Conservation (phyloP, 2,329 filamentous ascomycete genomes). For the Bisporella sp. region DNA sequence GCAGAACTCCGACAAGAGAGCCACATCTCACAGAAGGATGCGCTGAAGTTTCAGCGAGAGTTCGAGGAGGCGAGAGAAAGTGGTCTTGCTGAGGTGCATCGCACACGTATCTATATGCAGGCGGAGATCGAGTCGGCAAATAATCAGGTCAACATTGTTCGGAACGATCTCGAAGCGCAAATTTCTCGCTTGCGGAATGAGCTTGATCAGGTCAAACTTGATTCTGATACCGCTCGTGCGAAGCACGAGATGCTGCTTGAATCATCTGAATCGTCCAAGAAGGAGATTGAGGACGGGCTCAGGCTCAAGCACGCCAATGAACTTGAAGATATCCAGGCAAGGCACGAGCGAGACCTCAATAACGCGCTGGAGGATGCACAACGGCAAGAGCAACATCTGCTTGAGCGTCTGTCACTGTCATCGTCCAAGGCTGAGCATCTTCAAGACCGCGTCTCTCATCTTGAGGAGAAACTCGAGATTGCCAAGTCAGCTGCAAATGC, state of each 20-base stretch:
- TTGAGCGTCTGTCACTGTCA: constrained; percentile 74
- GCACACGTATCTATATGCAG: constrained; percentile 71
- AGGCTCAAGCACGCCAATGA: constrained; percentile 56
- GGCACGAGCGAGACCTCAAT: constrained; percentile 66
- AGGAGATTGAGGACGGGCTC: constrained; percentile 44
- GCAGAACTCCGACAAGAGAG: constrained; percentile 59
- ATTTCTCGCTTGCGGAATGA: constrained; percentile 65
- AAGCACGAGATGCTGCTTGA: constrained; percentile 80
- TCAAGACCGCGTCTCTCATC: constrained; percentile 74
- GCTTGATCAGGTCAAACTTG: constrained; percentile 69
- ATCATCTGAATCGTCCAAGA: constrained; percentile 66
- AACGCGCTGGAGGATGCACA: constrained; percentile 77
- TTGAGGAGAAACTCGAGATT: constrained; percentile 88
- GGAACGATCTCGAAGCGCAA: constrained; percentile 76
- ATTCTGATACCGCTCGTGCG: constrained; percentile 73
- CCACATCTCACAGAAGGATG: constrained; percentile 41
- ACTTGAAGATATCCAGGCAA: constrained; percentile 66
- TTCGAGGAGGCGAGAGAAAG: constrained; percentile 78
- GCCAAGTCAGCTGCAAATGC: constrained; percentile 71
- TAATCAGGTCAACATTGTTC: constrained; percentile 76
- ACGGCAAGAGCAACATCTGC: constrained; percentile 69
- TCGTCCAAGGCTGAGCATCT: constrained; percentile 80
- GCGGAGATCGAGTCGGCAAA: constrained; percentile 77
- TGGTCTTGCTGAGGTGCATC: constrained; percentile 72
- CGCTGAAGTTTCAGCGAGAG: constrained; percentile 62